Conservation (phyloP, 179 eudicot species). For the Drosera spatulata region DNA sequence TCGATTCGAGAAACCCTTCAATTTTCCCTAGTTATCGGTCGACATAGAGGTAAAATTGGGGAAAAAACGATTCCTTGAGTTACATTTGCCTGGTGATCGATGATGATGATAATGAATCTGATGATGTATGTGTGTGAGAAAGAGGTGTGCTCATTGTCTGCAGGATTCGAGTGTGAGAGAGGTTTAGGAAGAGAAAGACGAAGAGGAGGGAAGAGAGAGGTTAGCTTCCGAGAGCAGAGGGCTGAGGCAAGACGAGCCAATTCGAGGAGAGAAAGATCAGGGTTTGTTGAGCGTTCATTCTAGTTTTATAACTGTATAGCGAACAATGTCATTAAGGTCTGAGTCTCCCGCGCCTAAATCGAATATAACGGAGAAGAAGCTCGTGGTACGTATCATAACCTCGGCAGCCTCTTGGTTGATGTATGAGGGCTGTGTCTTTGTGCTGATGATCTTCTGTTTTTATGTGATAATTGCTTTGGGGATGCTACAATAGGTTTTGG, state of each 20-base stretch:
- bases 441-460: background rate
- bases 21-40: background rate
- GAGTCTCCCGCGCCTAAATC: background rate
- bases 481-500: conserved; percentile 50
- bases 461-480: background rate
- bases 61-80: conserved; percentile 3
- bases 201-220: conserved; percentile 22
- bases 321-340: background rate
- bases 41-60: conserved; percentile 3
- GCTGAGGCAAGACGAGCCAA: conserved; percentile 4
- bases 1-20: background rate
- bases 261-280: conserved; percentile 10
- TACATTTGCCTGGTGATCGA: conserved; percentile 16
- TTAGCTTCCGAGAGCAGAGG: conserved; percentile 14
- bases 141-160: conserved; percentile 86
- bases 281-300: conserved; percentile 1
- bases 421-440: background rate
- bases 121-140: conserved; percentile 73
- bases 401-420: background rate
- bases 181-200: conserved; percentile 18
- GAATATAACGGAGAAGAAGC: conserved; percentile 64
- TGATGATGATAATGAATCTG: conserved; percentile 25
- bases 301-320: conserved; percentile 1
- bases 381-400: conserved; percentile 52
- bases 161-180: conserved; percentile 84